A percentile compares a stretch with the other conserved stretches of the same genome.
Evolutionary conservation across 202 grass and related monocot species (phyloP).

Genomic region (Setaria viridis): DNA sequence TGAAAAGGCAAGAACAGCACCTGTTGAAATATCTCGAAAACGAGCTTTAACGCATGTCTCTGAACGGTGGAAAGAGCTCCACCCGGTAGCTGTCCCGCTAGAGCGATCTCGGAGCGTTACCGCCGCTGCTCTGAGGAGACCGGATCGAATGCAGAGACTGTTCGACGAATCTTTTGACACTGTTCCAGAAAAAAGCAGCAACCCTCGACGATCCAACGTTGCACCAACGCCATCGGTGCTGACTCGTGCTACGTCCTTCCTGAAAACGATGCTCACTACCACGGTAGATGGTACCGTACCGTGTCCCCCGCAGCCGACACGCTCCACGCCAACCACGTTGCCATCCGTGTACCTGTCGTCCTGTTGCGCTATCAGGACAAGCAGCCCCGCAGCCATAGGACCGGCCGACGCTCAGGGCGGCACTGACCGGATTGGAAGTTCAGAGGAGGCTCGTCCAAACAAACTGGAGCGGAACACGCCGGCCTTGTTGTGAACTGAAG

Average conservation of each 20-base stretch:
- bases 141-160: neutral
- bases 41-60: neutral
- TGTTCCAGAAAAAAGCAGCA: constrained; percentile 17
- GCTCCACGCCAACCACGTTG: neutral
- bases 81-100: neutral
- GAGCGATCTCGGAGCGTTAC: constrained; percentile 12
- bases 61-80: constrained; percentile 20
- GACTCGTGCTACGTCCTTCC: neutral
- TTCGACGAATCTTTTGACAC: constrained; percentile 18
- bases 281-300: neutral
- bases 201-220: neutral
- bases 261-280: constrained; percentile 22
- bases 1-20: constrained; percentile 10
- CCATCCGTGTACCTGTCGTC: neutral
- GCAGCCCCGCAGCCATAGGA: neutral
- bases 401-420: neutral
- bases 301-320: constrained; percentile 1
- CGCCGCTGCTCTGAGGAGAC: constrained; percentile 11
- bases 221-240: neutral
- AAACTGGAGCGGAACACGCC: neutral
- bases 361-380: neutral
- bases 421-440: neutral
- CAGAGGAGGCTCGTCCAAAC: neutral
- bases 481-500: neutral
- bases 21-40: constrained; percentile 6